These are phyloP conservation scores for Boletus sp. DNA, from an alignment of 1,284 basidiomycete genomes.

Conservation along the genomic window DNA sequence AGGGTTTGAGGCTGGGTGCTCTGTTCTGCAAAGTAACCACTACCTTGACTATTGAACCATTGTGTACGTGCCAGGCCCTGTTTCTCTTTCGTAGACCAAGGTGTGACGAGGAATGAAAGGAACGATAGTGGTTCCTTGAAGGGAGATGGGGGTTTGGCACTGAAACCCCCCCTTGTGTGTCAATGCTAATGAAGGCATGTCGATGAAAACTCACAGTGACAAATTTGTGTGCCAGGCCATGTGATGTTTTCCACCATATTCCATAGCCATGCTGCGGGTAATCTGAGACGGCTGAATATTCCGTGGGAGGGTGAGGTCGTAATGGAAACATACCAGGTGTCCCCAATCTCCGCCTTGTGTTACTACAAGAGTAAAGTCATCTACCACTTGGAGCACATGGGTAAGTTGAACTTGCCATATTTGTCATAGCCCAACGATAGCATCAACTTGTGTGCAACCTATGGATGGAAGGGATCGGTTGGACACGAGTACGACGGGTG, in stretches of 20 bases:
- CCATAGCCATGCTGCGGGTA: conserved; percentile 42
- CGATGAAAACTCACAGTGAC: conserved; percentile 41
- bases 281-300: conserved; percentile 39
- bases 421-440: conserved; percentile 51
- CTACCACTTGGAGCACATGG: neutral
- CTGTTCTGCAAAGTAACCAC: conserved; percentile 50
- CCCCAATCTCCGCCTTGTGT: conserved; percentile 61
- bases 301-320: too few relatives aligned
- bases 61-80: conserved; percentile 38
- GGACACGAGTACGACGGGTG: neutral
- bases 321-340: conserved; percentile 35
- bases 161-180: conserved; percentile 12
- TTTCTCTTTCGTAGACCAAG: conserved; percentile 42
- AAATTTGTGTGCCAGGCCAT: conserved; percentile 55
- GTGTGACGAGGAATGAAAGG: conserved; percentile 32
- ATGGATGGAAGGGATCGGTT: neutral
- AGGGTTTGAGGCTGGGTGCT: conserved; percentile 59
- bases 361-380: conserved; percentile 35
- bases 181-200: neutral
- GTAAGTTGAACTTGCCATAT: conserved; percentile 47
- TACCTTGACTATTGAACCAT: conserved; percentile 39
- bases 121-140: conserved; percentile 35
- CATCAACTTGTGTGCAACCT: conserved; percentile 54
- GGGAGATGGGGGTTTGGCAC: conserved; percentile 33
- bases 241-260: conserved; percentile 46